Evolutionary conservation across 2,329 filamentous ascomycete species (phyloP).

Genomic region (Aspergillus niger): DNA sequence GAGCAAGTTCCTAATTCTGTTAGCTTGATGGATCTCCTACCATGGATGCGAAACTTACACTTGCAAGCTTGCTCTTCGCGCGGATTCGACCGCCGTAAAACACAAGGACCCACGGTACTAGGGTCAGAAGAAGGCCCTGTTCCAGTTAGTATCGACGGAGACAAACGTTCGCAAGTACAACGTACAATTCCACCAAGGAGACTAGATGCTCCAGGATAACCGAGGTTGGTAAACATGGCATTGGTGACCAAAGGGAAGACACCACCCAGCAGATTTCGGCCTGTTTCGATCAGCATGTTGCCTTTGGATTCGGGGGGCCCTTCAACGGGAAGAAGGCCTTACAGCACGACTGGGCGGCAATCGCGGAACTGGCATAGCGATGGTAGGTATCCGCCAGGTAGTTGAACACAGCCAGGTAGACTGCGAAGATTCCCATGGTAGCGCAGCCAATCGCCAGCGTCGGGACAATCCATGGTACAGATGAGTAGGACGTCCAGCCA

Average conservation of each 20-base stretch:
- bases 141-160: constrained; percentile 12
- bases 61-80: constrained; percentile 73
- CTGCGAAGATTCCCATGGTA: constrained; percentile 81
- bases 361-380: constrained; percentile 77
- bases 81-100: constrained; percentile 78
- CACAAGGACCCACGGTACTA: constrained; percentile 85
- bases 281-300: constrained; percentile 19
- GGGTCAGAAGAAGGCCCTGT: constrained; percentile 61
- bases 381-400: constrained; percentile 89
- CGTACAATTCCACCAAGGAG: constrained; percentile 72
- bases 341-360: constrained; percentile 85
- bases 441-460: constrained; percentile 70
- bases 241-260: constrained; percentile 76
- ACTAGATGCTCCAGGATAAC: constrained; percentile 69
- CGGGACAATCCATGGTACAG: constrained; percentile 72
- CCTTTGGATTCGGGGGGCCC: background rate
- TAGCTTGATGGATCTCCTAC: background rate
- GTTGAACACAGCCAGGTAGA: constrained; percentile 89
- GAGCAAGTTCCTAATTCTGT: background rate
- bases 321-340: constrained; percentile 13
- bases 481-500: constrained; percentile 66
- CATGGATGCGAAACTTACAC: constrained; percentile 40
- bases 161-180: background rate
- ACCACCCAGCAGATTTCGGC: constrained; percentile 77
- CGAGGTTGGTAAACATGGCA: constrained; percentile 71